Evolutionary conservation across 495 filamentous ascomycete genomes (phyloP), one percentile per base, ranked within the genome.

Genomic region (Penicillium malachiteum): DNA sequence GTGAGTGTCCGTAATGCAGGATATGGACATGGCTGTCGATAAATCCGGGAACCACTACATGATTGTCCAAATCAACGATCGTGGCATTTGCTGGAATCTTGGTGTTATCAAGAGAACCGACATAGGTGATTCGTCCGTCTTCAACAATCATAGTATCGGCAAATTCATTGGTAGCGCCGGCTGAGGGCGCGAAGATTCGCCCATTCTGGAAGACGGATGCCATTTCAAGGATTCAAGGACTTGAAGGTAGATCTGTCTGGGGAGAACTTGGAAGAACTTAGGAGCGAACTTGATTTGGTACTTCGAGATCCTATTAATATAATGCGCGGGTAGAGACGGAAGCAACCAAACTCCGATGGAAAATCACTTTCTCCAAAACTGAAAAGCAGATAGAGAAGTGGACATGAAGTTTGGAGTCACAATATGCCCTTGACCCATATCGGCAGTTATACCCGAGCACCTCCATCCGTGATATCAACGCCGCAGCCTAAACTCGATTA

Each of bases 1-100:
- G 74, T 0, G 84, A 78, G 34, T 82, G 78, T 7, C 83, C 84
- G 0, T 86, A 76, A 45, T 84, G 74, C 57, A 86, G 74, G 17
- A 87, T 72, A 56, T 87, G 85, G 73, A 84, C 78, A 55, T 84
- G 84, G 5, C 80, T 83, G 52, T 87, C 85, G 40, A 87, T 78
- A 35, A 88, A 88, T 21, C 84, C 83, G 0, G 85, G 85, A 32
- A 86, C 65, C 10, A 87, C 68, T 21, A 79, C 76, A 17, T 67
- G 69, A 37, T 75, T 67, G 1, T 71, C 45, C 14, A 88, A 68
- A 57, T 85, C 77, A 51, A 70, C 65, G 3, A 67, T 38, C 4
- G 40, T 58, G 1, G 75, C 68, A 12, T 65, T 68, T 1, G 63
- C 51, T 16, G 63, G 58, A 21, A 77, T 60, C 17, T 66, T 50